Evolutionary conservation across 495 filamentous ascomycete genomes (phyloP), one percentile per base, ranked within the genome.

Genomic region (Hypoxylon intermedium): DNA sequence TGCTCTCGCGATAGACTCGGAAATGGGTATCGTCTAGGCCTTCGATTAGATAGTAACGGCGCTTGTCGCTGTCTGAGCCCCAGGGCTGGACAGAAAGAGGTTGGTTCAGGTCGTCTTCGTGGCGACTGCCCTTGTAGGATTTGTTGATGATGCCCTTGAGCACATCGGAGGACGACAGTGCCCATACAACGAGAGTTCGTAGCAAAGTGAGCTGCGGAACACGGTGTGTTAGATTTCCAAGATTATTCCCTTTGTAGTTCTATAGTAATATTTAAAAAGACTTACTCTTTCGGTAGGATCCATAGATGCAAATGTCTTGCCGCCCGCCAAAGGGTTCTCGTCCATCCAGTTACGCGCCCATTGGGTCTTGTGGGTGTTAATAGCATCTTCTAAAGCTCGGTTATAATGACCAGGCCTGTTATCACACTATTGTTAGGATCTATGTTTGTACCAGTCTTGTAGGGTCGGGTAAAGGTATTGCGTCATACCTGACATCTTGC

Each of bases 1-100:
- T 95, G 72, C 90, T 93, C 74, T 98, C 94, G 33, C 95, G 81
- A 71, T 98, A 98, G n/a, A 98, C 82, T 36, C 94, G 82, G 70
- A 98, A 98, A 46, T 87, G 78, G 5, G 94, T 98, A 72, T 98
- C 95, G 68, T 98, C 93, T 64, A 88, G 85, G 24, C 94, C 94
- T 72, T 98, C 94, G 52, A 98, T 85, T 26, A 98, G 81, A 83
- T 88, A 98, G 74, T 96, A 98, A 50, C 91, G 83, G 24, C 95
- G 85, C 75, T 95, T 96, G 58, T 95, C 82, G 49, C 90, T 90
- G 72, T 98, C 94, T 19, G 85, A 81, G 6, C 94, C 94, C 94
- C 94, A 98, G 2, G 92, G 87, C 72, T 98, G 94, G 13, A 98
- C 89, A 11, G 92, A 96, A 13, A 98, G 81, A 12, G 91, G 90